phyloP scores from a whole-genome alignment of 2,329 filamentous ascomycete genomes.

The Aspergillus sp. region DNA sequence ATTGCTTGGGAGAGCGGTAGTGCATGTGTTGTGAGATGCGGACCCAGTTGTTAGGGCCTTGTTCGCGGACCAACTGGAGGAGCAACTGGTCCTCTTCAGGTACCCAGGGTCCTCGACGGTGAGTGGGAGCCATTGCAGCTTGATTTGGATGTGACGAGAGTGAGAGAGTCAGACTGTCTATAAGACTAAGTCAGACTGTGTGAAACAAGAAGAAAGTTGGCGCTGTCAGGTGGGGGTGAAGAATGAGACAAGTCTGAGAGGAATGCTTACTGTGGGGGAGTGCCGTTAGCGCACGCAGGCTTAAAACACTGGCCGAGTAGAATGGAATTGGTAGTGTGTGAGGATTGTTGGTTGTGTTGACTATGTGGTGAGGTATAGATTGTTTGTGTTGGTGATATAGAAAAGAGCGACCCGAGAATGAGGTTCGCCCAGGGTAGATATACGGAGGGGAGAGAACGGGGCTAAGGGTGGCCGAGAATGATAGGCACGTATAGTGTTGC shows the following conservation, averaged over 20 bases:
- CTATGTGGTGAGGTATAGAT: background rate
- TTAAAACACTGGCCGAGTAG: background rate
- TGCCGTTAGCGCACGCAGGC: background rate
- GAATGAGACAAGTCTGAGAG: background rate
- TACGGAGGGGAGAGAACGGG: slow-evolving; percentile 20
- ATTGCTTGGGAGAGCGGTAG: slow-evolving; percentile 88
- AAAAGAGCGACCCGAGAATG: slow-evolving; percentile 16
- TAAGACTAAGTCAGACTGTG: background rate
- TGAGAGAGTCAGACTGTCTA: background rate
- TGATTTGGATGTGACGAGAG: background rate
- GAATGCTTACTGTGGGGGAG: slow-evolving; percentile 2
- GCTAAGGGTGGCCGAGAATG: slow-evolving; percentile 15
- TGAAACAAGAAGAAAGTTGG: background rate
- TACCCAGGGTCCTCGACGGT: slow-evolving; percentile 83
- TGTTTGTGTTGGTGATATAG: slow-evolving; percentile 4
- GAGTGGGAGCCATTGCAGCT: slow-evolving; percentile 50
- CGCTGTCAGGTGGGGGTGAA: background rate
- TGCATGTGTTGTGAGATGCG: slow-evolving; percentile 76
- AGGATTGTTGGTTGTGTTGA: background rate
- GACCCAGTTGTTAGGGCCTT: slow-evolving; percentile 88
- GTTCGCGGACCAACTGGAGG: slow-evolving; percentile 69
- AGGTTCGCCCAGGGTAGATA: slow-evolving; percentile 25
- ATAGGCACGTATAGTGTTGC: slow-evolving; percentile 17
- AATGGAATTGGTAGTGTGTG: background rate
- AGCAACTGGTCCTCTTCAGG: slow-evolving; percentile 74